Conservation (phyloP, 345 rosid species). For the Aegle marmelos region DNA sequence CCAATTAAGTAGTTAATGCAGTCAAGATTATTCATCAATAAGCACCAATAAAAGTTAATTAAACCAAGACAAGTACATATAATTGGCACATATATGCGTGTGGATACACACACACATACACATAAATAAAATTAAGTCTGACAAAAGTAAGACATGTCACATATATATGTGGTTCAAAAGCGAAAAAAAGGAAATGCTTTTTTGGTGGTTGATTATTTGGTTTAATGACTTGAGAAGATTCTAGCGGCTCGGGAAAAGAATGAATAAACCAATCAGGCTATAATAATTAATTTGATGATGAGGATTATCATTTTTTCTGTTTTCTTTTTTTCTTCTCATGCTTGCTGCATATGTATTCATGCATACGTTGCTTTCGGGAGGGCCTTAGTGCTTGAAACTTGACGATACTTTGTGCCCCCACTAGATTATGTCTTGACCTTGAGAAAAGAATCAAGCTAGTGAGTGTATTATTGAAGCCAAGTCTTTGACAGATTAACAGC, state of each 20-base stretch:
- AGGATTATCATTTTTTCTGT: no score
- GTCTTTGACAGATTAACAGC: constrained; percentile 32
- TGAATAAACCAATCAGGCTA: not conserved
- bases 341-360: not conserved
- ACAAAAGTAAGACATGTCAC: no score
- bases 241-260: not conserved
- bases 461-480: constrained; percentile 44
- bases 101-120: not conserved
- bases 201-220: no score
- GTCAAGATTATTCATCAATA: not conserved
- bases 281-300: not conserved
- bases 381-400: constrained; percentile 36
- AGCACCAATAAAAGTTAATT: not conserved
- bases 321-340: not conserved
- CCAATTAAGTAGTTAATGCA: not conserved
- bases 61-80: no score
- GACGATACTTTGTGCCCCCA: constrained; percentile 41
- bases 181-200: no score
- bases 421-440: constrained; percentile 41
- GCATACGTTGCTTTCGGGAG: constrained; percentile 4
- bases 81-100: no score
- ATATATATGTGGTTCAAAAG: no score
- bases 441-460: constrained; percentile 36
- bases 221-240: not conserved
- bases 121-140: no score